A percentile compares a stretch with the other conserved stretches of the same genome.
These are phyloP conservation scores for Erigeron canadensis DNA, from an alignment of 129 eudicot genomes.

Conservation along the genomic window DNA sequence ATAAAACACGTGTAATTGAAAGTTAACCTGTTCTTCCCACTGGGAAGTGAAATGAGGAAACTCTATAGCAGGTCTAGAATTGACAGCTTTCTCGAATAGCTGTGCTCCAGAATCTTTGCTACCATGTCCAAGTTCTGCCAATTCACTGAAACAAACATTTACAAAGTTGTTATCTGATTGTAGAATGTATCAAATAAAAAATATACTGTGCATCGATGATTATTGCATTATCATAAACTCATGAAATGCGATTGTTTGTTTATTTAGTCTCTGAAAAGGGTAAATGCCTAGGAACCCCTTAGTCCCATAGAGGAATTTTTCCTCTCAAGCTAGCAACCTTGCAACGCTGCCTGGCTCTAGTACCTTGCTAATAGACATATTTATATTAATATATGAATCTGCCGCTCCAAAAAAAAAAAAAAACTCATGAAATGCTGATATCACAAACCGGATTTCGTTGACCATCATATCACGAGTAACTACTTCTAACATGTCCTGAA, in stretches of 20 bases:
- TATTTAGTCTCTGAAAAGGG: too few relatives aligned
- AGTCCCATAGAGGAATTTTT: too few relatives aligned
- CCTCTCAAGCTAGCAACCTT: too few relatives aligned
- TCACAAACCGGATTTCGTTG: conserved; percentile 81
- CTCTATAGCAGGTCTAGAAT: conserved; percentile 50
- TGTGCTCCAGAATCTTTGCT: conserved; percentile 86
- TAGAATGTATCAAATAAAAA: conserved; percentile 16
- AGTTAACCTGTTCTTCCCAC: conserved; percentile 94
- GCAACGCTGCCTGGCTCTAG: too few relatives aligned
- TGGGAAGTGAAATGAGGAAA: conserved; percentile 85
- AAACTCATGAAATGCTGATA: conserved; percentile 12
- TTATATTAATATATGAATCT: too few relatives aligned
- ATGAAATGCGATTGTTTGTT: neutral
- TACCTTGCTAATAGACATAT: too few relatives aligned
- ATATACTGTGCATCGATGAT: conserved; percentile 11
- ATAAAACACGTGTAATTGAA: conserved; percentile 1
- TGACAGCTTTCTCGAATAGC: conserved; percentile 64
- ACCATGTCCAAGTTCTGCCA: conserved; percentile 80
- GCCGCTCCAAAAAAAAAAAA: too few relatives aligned
- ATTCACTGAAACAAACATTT: conserved; percentile 52
- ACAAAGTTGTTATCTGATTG: conserved; percentile 22
- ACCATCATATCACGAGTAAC: conserved; percentile 97
- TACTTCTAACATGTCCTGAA: conserved; percentile 96
- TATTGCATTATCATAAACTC: conserved; percentile 2
- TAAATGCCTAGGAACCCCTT: too few relatives aligned